Conservation (phyloP, 2,329 filamentous ascomycete species). For the Fusarium praegraminearum region DNA sequence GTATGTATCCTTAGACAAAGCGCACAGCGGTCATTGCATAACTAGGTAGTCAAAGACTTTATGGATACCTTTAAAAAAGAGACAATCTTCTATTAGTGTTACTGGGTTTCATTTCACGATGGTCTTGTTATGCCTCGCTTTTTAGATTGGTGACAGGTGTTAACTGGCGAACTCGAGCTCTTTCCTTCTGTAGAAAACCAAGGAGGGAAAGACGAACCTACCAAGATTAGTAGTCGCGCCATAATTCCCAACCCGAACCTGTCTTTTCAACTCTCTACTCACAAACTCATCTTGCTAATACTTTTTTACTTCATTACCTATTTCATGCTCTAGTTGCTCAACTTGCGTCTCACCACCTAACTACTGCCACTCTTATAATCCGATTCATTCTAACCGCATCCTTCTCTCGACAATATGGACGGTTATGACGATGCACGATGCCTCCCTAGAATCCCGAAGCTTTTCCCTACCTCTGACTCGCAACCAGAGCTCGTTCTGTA, state of each 20-base stretch:
- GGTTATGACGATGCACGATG: constrained; percentile 28
- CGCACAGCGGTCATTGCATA: background rate
- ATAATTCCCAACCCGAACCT: too few relatives aligned
- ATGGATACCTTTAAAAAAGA: background rate
- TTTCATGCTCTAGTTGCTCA: background rate
- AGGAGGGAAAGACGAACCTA: background rate
- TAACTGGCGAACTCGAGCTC: background rate
- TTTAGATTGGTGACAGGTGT: too few relatives aligned
- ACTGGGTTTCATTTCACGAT: background rate
- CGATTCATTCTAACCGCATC: background rate
- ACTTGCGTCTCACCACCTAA: constrained; percentile 20
- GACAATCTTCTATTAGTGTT: background rate
- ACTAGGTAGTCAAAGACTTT: background rate
- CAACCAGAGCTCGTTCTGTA: constrained; percentile 30
- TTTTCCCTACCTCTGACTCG: constrained; percentile 21
- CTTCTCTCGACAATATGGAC: constrained; percentile 35
- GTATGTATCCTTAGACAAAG: background rate
- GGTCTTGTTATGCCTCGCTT: background rate
- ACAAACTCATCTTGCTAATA: constrained; percentile 3
- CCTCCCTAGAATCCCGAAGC: constrained; percentile 38
- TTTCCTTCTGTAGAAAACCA: background rate
- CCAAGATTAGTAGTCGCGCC: background rate
- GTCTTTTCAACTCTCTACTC: background rate
- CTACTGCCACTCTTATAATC: background rate
- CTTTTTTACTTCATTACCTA: constrained; percentile 8